Evolutionary conservation across 257 asterid genomes (phyloP), one percentile per base, ranked within the genome.

Genomic region (Gentiana macrophylla): DNA sequence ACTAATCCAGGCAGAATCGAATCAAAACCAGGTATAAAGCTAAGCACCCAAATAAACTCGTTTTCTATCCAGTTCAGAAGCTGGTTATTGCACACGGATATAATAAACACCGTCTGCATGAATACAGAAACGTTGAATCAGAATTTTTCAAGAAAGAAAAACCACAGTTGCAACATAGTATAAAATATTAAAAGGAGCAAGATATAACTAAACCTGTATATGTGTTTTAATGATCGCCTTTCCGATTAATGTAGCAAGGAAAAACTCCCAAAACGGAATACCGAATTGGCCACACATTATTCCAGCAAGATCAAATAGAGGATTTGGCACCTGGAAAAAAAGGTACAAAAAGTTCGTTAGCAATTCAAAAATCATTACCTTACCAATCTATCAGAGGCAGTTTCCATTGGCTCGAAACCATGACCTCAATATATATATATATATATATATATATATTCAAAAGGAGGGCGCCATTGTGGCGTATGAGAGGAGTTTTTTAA

Each of bases 261-360:
- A 90, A 53, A 90, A 90, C 74, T 86, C 73, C 95, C 94, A 90
- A 71, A 90, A 90, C 54, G 95, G 86, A 58, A 89, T 77, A 51
- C 94, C 94, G 33, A 89, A 89, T 68, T 89, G 95, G 52, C 97
- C 97, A 45, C 97, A 86, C 95, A 90, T 90, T 70, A 90, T 90
- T 62, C 97, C 97, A 44, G 97, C 97, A 54, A 90, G 94, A 73
- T 90, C 97, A 77, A 90, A 90, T 62, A 90, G 63, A 55, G 97
- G 97, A 77, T 90, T 90, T 12, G 97, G 97, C 33, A 90, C 84
- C 97, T 89, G 67, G 53, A 64, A 57, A 63, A 58, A 53, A 63
- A 24, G 24, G 24, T 24, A 24, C 24, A 24, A 24, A 24, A 24
- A 24, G 24, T 24, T 24, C 24, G 24, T 24, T 24, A 24, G 24